Evolutionary conservation across 2,329 filamentous ascomycete species (phyloP).

Genomic region (Metarhizium humberi): DNA sequence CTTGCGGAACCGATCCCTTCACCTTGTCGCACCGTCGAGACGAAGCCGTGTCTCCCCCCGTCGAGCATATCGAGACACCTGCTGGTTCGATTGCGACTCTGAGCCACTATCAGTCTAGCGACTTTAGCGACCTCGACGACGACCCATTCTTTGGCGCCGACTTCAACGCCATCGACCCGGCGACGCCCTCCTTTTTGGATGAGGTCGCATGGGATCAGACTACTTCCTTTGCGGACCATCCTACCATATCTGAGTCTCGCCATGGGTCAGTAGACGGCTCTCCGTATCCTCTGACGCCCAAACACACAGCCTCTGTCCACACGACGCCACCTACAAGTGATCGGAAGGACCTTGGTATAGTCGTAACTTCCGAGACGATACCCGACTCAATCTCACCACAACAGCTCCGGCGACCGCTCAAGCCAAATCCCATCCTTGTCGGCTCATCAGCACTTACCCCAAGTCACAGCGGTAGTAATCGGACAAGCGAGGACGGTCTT

Average conservation of each 20-base stretch:
- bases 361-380: constrained; percentile 14
- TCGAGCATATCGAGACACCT: constrained; percentile 32
- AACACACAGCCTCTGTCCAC: constrained; percentile 39
- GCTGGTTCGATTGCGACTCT: constrained; percentile 38
- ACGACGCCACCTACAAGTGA: constrained; percentile 32
- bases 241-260: neutral
- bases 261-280: constrained; percentile 13
- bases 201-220: constrained; percentile 18
- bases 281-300: constrained; percentile 40
- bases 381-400: constrained; percentile 31
- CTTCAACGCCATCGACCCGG: constrained; percentile 32
- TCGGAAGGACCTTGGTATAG: constrained; percentile 16
- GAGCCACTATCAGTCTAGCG: constrained; percentile 40
- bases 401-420: constrained; percentile 31
- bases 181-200: constrained; percentile 36
- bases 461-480: constrained; percentile 37
- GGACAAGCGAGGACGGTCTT: constrained; percentile 40
- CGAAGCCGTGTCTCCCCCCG: constrained; percentile 19
- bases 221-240: constrained; percentile 7
- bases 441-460: constrained; percentile 35
- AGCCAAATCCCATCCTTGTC: constrained; percentile 20
- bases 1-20: constrained; percentile 29
- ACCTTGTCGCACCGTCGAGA: constrained; percentile 28
- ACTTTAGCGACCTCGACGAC: constrained; percentile 35
- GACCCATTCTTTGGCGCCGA: constrained; percentile 44